Percentiles rank a stretch among this genome's conserved stretches.
Evolutionary conservation across 352 stramenopile species (phyloP).

Genomic region (Pythium myriotylum): DNA sequence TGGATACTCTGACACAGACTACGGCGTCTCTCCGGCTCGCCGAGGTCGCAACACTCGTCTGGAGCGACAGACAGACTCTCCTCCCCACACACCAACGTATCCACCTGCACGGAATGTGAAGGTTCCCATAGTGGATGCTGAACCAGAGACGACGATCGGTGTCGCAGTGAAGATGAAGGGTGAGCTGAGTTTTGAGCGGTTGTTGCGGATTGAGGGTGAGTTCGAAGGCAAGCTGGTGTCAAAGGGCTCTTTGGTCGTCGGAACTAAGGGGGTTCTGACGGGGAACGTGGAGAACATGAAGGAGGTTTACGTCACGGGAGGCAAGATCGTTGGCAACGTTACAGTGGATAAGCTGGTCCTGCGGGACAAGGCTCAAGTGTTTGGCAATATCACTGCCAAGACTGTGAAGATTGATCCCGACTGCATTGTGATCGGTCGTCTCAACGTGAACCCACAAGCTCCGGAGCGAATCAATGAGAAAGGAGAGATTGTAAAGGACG

Average conservation of each 20-base stretch:
- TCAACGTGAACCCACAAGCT: constrained; percentile 90
- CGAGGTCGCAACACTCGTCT: constrained; percentile 57
- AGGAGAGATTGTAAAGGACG: constrained; percentile 73
- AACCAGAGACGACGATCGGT: constrained; percentile 83
- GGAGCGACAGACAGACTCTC: constrained; percentile 54
- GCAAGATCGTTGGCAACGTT: constrained; percentile 88
- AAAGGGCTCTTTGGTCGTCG: constrained; percentile 88
- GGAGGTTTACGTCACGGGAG: constrained; percentile 84
- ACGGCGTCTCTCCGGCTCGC: constrained; percentile 55
- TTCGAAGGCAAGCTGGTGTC: constrained; percentile 90
- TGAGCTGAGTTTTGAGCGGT: constrained; percentile 87
- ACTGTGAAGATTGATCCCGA: constrained; percentile 89
- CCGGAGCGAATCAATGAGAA: constrained; percentile 85
- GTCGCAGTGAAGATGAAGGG: constrained; percentile 88
- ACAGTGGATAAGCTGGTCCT: constrained; percentile 83
- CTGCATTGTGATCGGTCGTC: constrained; percentile 77
- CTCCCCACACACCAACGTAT: constrained; percentile 68
- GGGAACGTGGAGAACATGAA: constrained; percentile 89
- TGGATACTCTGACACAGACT: constrained; percentile 64
- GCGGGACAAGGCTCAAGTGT: constrained; percentile 84
- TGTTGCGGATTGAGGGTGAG: constrained; percentile 89
- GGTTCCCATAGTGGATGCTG: constrained; percentile 72
- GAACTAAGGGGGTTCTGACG: constrained; percentile 74
- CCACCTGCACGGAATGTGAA: constrained; percentile 45
- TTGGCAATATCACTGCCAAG: constrained; percentile 90